A percentile compares a stretch with the other conserved stretches of the same genome.
Evolutionary conservation across 805 yeast genomes (phyloP).

Genomic region (Candida rishiriensis): DNA sequence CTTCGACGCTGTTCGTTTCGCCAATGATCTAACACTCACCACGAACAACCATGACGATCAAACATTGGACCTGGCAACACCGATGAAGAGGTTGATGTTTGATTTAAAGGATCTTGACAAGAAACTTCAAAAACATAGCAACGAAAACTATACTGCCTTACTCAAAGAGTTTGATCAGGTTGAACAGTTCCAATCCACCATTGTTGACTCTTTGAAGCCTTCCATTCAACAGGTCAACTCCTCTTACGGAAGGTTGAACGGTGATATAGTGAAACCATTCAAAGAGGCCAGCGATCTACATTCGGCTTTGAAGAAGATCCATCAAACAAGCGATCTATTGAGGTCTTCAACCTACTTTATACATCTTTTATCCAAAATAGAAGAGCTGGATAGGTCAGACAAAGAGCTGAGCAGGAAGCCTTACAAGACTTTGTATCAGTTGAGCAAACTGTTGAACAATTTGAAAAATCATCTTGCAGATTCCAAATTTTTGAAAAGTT

Average conservation of each 20-base stretch:
- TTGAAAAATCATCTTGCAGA: conserved; percentile 25
- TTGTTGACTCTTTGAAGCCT: conserved; percentile 36
- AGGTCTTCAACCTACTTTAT: conserved; percentile 55
- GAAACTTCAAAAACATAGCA: conserved; percentile 39
- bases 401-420: conserved; percentile 23
- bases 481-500: conserved; percentile 35
- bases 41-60: conserved; percentile 49
- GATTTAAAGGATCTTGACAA: conserved; percentile 59
- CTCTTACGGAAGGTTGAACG: conserved; percentile 47
- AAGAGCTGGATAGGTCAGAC: conserved; percentile 44
- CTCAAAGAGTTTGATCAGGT: conserved; percentile 42
- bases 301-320: conserved; percentile 50
- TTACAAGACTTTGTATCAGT: conserved; percentile 22
- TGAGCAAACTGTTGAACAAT: conserved; percentile 28
- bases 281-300: conserved; percentile 51
- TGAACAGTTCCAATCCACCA: conserved; percentile 29
- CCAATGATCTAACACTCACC: conserved; percentile 52
- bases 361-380: conserved; percentile 52
- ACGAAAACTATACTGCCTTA: conserved; percentile 41
- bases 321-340: conserved; percentile 50
- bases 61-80: conserved; percentile 52
- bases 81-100: conserved; percentile 54
- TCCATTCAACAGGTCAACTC: conserved; percentile 43
- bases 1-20: conserved; percentile 45
- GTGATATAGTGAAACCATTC: conserved; percentile 55